A percentile compares a stretch with the other conserved stretches of the same genome.
phyloP scores from a whole-genome alignment of 306 rosid genomes.

The Prunus davidiana region DNA sequence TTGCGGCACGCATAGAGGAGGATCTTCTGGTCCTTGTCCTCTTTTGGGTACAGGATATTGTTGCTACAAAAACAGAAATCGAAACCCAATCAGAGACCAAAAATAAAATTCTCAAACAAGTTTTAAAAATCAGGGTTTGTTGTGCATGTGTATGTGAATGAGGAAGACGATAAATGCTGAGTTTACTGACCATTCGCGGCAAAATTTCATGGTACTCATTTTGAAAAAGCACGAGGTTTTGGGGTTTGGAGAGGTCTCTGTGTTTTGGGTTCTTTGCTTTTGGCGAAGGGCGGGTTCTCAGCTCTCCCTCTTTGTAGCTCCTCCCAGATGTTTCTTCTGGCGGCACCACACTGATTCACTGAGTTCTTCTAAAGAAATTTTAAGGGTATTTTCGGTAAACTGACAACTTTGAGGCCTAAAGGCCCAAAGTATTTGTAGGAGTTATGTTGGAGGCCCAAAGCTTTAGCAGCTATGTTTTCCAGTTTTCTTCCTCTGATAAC shows the following conservation, averaged over 20 bases:
- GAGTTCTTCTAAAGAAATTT: background rate
- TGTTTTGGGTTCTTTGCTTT: background rate
- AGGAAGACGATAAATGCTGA: conserved; percentile 8
- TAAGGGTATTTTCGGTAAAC: background rate
- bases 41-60: conserved; percentile 94
- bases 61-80: conserved; percentile 47
- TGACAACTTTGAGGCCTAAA: background rate
- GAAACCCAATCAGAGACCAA: background rate
- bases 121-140: background rate
- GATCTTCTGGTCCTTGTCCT: conserved; percentile 67
- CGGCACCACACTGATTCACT: background rate
- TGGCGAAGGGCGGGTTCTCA: background rate
- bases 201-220: conserved; percentile 97
- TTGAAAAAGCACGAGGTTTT: conserved; percentile 24
- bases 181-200: conserved; percentile 82
- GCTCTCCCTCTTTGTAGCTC: background rate
- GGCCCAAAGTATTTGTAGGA: background rate
- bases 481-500: no score
- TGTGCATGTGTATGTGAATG: background rate
- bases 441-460: no score
- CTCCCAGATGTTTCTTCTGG: background rate
- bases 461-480: no score
- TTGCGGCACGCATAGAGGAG: conserved; percentile 96
- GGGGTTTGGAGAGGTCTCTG: background rate
- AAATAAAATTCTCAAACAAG: background rate